Evolutionary conservation across 192 early-diverging fungal species (phyloP).

Genomic region (Backusella psychrophila): DNA sequence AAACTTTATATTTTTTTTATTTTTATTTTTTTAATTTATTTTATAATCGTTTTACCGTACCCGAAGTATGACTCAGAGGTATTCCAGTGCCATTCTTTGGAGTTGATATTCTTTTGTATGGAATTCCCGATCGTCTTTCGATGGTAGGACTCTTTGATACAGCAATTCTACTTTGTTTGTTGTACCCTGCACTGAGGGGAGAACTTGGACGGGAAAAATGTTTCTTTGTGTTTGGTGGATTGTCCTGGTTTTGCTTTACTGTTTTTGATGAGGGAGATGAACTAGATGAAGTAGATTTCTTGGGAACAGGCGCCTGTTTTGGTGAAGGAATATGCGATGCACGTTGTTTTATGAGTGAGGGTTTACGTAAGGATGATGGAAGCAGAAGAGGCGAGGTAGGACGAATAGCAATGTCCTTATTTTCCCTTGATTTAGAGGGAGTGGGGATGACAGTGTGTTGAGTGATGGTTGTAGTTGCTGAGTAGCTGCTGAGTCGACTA

Average conservation of each 20-base stretch:
- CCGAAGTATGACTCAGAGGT: neutral
- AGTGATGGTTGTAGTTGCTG: neutral
- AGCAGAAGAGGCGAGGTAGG: neutral
- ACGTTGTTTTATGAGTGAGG: slow-evolving; percentile 20
- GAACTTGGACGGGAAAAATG: neutral
- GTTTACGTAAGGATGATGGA: neutral
- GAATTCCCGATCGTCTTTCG: neutral
- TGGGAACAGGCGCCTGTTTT: neutral
- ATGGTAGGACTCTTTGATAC: neutral
- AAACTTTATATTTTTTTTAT: neutral
- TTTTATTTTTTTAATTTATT: neutral
- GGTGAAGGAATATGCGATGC: slow-evolving; percentile 35
- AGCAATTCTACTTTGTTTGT: neutral
- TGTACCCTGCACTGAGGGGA: neutral
- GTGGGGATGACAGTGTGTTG: neutral
- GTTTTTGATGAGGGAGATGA: neutral
- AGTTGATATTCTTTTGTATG: neutral
- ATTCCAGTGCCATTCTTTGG: neutral
- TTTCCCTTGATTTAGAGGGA: neutral
- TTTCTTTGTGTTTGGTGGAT: neutral
- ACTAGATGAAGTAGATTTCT: neutral
- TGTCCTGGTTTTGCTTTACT: neutral
- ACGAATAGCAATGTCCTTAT: neutral
- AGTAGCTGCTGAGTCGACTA: neutral
- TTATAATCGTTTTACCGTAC: slow-evolving; percentile 1